Evolutionary conservation across 2,329 filamentous ascomycete genomes (phyloP), one percentile per base, ranked within the genome.

Genomic region (Pseudogymnoascus sp.): DNA sequence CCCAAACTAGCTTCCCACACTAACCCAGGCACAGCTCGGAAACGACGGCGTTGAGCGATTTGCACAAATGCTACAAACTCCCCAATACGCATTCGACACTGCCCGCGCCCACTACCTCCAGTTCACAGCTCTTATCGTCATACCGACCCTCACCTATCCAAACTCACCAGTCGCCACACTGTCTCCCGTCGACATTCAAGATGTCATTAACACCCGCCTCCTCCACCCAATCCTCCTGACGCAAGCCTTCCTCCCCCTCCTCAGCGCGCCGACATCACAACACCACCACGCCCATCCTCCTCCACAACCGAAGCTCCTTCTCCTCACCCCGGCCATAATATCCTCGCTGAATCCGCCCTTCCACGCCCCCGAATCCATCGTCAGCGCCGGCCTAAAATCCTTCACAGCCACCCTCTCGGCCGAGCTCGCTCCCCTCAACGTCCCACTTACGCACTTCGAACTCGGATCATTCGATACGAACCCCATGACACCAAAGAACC

Each of bases 151-250:
- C 25, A 86, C 89, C 71, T 95, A 92, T 74, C 88, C 91, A 60
- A 87, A 88, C 27, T 91, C 90, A 3, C 89, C 91, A 17, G 89
- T 97, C 65, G 91, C 92, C 65, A 92, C 91, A 3, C 88, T 97
- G 63, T 86, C 90, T 5, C 87, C 91, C 0, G 90, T 90, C 31
- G 87, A 85, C 69, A 94, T 96, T 78, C 90, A 91, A 66, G 91
- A 97, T 71, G 88, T 92, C 35, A 86, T 97, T 74, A 96, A 97
- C 74, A 93, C 91, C 13, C 92, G 96, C 71, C 83, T 99, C 10
- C 82, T 97, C 61, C 89, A 92, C 63, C 93, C 93, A 1, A 91
- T 97, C 67, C 83, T 96, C 60, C 92, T 90, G 4, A 87, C 92
- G 39, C 92, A 97, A 76, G 84, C 90, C 61, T 94, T 97, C 77